Evolutionary conservation across 192 early-diverging fungal genomes (phyloP).

Genomic region (Dissophora ornata): DNA sequence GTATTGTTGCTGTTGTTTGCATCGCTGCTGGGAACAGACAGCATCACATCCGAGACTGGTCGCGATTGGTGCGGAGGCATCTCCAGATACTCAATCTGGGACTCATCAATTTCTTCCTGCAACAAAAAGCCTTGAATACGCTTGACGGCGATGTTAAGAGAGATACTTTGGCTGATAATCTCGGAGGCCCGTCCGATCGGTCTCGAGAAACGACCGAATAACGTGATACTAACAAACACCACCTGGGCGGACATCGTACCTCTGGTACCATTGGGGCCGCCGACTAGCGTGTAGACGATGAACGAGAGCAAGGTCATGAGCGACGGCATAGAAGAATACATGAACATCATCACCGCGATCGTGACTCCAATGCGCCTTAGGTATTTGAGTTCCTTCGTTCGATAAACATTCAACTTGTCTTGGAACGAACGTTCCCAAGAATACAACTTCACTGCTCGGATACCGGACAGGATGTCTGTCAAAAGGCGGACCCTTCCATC

Average conservation of each 20-base stretch:
- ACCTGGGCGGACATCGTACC: slow-evolving; percentile 21
- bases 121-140: slow-evolving; percentile 24
- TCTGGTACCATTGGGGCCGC: slow-evolving; percentile 9
- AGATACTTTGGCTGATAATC: slow-evolving; percentile 13
- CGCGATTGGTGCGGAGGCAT: not conserved
- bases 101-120: slow-evolving; percentile 29
- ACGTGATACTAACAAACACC: slow-evolving; percentile 29
- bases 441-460: slow-evolving; percentile 57
- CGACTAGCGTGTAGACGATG: slow-evolving; percentile 17
- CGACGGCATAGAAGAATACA: slow-evolving; percentile 28
- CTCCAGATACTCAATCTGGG: slow-evolving; percentile 11
- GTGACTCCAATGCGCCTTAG: slow-evolving; percentile 11
- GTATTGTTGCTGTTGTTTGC: not conserved
- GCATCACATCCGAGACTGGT: not conserved
- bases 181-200: slow-evolving; percentile 25
- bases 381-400: slow-evolving; percentile 15
- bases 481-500: slow-evolving; percentile 49
- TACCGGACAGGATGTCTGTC: slow-evolving; percentile 45
- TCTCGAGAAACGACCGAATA: slow-evolving; percentile 20
- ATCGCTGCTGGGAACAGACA: too few species aligned
- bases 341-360: slow-evolving; percentile 32
- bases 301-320: slow-evolving; percentile 32
- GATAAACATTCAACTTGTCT: slow-evolving; percentile 4
- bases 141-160: slow-evolving; percentile 11
- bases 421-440: slow-evolving; percentile 35